A percentile compares a stretch with the other conserved stretches of the same genome.
Conservation (phyloP, 768 basidiomycete genomes). For the Boletus vinaceobasis region DNA sequence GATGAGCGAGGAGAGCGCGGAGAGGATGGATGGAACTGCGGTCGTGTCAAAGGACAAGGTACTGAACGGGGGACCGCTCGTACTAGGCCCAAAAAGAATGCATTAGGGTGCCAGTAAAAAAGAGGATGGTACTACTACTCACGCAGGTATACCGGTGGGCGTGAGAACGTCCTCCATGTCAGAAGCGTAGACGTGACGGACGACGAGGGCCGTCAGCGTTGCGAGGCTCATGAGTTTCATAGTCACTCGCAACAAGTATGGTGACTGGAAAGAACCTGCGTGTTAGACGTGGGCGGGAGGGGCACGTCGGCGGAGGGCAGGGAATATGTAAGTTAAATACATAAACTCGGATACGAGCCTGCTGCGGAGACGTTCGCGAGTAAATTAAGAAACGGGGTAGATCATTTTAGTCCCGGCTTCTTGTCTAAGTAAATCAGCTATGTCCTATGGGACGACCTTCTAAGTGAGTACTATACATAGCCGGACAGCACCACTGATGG, state of each 20-base stretch:
- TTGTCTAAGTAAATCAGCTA: no score
- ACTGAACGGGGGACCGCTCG: slow-evolving; percentile 19
- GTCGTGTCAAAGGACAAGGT: slow-evolving; percentile 24
- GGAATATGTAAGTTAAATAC: neutral
- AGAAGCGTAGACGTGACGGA: slow-evolving; percentile 7
- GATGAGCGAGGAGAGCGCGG: slow-evolving; percentile 24
- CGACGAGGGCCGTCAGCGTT: slow-evolving; percentile 5
- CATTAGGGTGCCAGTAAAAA: no score
- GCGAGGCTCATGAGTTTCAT: slow-evolving; percentile 15
- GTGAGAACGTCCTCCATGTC: neutral
- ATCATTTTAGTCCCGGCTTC: neutral
- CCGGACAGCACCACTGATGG: no score
- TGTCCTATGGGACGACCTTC: no score
- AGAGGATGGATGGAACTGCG: slow-evolving; percentile 13
- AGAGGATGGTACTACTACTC: neutral
- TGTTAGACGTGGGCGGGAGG: neutral
- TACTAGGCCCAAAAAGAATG: slow-evolving; percentile 7
- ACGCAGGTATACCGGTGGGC: slow-evolving; percentile 22
- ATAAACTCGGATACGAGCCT: neutral
- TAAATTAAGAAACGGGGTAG: slow-evolving; percentile 12
- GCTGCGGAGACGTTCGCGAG: slow-evolving; percentile 11
- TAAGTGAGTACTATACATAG: neutral
- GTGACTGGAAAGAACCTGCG: neutral
- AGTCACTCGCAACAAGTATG: neutral
- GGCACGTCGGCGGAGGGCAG: neutral